These are phyloP conservation scores for Hemileccinum rubropunctum DNA, from an alignment of 768 basidiomycete genomes.

Conservation along the genomic window DNA sequence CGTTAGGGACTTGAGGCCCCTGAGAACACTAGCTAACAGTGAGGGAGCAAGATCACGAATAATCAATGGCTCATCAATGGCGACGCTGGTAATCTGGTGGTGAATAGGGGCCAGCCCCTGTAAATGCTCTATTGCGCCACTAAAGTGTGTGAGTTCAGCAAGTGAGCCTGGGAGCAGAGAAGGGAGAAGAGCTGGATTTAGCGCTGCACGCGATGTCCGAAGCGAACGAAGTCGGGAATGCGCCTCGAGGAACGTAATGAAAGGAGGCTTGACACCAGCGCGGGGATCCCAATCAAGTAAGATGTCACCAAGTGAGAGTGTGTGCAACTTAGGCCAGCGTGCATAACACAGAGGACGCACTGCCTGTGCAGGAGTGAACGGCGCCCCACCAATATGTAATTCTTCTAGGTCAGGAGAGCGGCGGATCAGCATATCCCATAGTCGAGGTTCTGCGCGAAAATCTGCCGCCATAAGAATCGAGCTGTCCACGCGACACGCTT, in stretches of 20 bases:
- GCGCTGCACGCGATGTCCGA: conserved; percentile 50
- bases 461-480: conserved; percentile 17
- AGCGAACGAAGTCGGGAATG: conserved; percentile 53
- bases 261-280: conserved; percentile 49
- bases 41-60: conserved; percentile 68
- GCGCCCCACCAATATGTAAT: conserved; percentile 42
- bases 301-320: conserved; percentile 63
- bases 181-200: conserved; percentile 52
- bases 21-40: conserved; percentile 57
- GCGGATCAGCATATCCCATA: conserved; percentile 72
- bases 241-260: conserved; percentile 65
- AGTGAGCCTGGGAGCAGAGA: conserved; percentile 47
- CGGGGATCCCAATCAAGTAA: conserved; percentile 52
- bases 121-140: conserved; percentile 65
- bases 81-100: conserved; percentile 50
- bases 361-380: conserved; percentile 39
- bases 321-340: conserved; percentile 64
- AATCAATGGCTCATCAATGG: conserved; percentile 63
- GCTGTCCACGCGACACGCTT: neutral
- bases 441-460: conserved; percentile 23
- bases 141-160: conserved; percentile 53
- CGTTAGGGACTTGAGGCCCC: conserved; percentile 51
- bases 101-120: conserved; percentile 54
- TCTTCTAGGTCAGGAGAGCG: conserved; percentile 67
- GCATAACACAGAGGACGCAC: conserved; percentile 54